Base-by-base conservation (phyloP, 2,329 filamentous ascomycete genomes). In the Sporothrix inflata region DNA sequence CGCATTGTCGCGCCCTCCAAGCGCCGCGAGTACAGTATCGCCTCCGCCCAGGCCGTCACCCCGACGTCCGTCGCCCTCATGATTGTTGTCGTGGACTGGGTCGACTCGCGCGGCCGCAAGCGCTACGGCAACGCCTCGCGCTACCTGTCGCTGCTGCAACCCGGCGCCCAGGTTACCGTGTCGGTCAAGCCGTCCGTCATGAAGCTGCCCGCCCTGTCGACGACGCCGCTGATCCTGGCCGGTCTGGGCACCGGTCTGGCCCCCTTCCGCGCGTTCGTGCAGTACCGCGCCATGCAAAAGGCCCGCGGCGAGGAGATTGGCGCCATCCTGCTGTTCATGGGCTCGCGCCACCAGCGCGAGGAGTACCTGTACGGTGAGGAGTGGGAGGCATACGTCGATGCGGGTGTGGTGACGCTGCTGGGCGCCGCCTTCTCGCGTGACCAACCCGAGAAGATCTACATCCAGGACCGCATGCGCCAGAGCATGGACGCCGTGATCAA, bases 301-400 rank as follows among this genome's bases (percentile, higher is more conserved):
- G 91, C 94, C n/a, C 93, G 97, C 81, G 96, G 96, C 82, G 94
- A 97, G 85, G 90, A 96, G 73, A 97, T 99, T 76, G 96, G 96
- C 70, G 86, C 94, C 57, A 96, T 98, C 74, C 89, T 99, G 70
- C 85, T 99, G 73, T 99, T 98, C 87, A 95, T 99, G 85, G 96
- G 96, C 75, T 95, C 94, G 21, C 94, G 96, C 70, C 94, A 98
- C 87, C 94, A 98, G 85, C 93, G 94, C 76, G 96, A 99, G 84
- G 96, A 99, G 84, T 99, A 99, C 83, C 91, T 98, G 74, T 99
- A 98, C 79, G 96, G 96, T 74, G 96, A 99, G 82, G 96, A 99
- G 82, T 99, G 96, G 96, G 96, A 99, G 82, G 96, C 96, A 0
- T 99, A 99, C 83, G 89, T 96, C 79, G 95, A 94, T 74, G 94